These are phyloP conservation scores for Madurella fahalii DNA, from an alignment of 2,329 filamentous ascomycete genomes.

Conservation along the genomic window DNA sequence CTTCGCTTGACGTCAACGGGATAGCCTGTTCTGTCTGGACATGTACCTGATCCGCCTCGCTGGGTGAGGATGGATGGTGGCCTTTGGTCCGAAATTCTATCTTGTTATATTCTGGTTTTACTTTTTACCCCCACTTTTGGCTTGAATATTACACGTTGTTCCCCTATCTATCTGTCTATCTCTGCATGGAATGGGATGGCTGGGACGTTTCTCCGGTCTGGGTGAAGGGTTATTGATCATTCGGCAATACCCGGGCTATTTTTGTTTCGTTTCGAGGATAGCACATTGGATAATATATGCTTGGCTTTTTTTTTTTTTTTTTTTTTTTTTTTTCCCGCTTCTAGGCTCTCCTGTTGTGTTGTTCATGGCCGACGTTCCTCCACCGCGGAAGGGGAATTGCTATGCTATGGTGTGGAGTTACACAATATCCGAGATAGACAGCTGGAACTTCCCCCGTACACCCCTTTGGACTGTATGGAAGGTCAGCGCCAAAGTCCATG, in stretches of 20 bases:
- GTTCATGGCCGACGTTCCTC: neutral
- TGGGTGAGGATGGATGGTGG: neutral
- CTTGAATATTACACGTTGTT: conserved; percentile 7
- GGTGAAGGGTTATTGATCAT: neutral
- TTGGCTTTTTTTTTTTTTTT: neutral
- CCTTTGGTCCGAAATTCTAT: neutral
- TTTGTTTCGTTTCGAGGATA: neutral
- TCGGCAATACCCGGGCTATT: neutral
- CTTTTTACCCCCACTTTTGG: neutral
- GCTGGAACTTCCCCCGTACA: neutral
- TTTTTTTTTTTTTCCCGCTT: no score
- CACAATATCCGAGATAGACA: neutral
- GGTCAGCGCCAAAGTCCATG: no score
- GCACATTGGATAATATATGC: conserved; percentile 9
- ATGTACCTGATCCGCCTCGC: neutral
- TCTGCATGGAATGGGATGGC: conserved; percentile 6
- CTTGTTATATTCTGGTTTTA: neutral
- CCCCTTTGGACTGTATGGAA: no score
- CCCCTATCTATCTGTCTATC: neutral
- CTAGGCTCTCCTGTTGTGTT: neutral
- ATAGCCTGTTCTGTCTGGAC: neutral
- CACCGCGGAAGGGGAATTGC: no score
- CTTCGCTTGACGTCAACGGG: neutral
- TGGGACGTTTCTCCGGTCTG: neutral
- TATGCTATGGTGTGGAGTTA: no score